Percentiles rank a stretch among this genome's conserved stretches.
phyloP scores from a whole-genome alignment of 441 rosid genomes.

The Macaranga tanarius region DNA sequence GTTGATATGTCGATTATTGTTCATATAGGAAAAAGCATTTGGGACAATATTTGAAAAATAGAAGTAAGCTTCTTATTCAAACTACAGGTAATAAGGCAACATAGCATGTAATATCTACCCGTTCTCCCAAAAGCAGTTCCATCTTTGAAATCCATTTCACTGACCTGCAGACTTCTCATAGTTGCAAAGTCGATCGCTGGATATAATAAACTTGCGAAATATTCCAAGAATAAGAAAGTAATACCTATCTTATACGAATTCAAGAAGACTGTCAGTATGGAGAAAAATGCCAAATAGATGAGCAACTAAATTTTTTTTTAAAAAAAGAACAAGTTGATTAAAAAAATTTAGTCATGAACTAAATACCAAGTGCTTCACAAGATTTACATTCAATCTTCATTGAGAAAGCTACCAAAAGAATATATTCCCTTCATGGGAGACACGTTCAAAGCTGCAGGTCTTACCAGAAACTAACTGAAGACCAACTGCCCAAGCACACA shows the following conservation, averaged over 20 bases:
- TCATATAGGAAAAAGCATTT: background rate
- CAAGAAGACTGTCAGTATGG: background rate
- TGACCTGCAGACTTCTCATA: background rate
- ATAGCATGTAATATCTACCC: background rate
- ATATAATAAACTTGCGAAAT: background rate
- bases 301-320: background rate
- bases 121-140: background rate
- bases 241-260: background rate
- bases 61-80: background rate
- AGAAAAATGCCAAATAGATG: background rate
- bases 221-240: background rate
- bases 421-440: background rate
- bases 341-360: background rate
- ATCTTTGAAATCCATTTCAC: background rate
- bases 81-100: background rate
- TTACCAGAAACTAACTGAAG: background rate
- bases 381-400: background rate
- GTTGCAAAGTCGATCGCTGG: background rate
- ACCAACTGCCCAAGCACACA: background rate
- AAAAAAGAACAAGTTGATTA: background rate
- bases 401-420: background rate
- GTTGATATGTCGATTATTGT: background rate
- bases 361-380: background rate
- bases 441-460: background rate
- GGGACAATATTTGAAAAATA: background rate